Base-by-base conservation (phyloP, 2,329 filamentous ascomycete genomes). In the Emericellopsis atlantica region DNA sequence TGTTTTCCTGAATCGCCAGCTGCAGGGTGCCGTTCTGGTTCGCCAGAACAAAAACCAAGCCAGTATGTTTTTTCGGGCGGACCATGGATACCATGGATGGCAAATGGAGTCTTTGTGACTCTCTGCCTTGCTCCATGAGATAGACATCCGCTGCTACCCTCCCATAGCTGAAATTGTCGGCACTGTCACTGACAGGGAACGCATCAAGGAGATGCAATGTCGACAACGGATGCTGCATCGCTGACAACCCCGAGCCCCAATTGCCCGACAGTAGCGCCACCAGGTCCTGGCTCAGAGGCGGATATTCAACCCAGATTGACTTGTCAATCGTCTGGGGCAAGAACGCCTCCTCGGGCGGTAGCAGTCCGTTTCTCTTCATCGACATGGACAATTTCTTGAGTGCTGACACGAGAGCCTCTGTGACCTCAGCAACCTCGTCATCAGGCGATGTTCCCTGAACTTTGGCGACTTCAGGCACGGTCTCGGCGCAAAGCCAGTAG, bases 11-110 rank as follows among this genome's bases (percentile, higher is more conserved):
- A 12, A 95, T 78, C 37, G 74, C 67, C 31, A 95, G 63, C 48
- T 88, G 86, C 44, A 94, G 70, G 16, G 82, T 70, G 12, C 84
- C 81, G 49, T 79, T 84, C 59, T 94, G 87, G 57, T 84, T 94
- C 12, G 83, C 79, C 42, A 95, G 70, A 5, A 84, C 67, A 39
- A 88, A 79, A 39, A 80, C 77, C 6, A 89, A 72, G 40, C 78
- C 76, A 43, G 79, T 77, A 41, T 87, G 80, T 16, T 74, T 74
- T 40, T 76, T 74, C 9, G 77, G 74, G 36, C 89, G 79, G 34
- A 86, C 65, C 38, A 93, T 76, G 5, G 85, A 87, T 32, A 95
- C 59, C 40, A 89, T 70, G 51, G 83, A 88, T 1, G 84, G 77
- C 46, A 92, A 78, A 33, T 75, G 68, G 24, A 84, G 73, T 33